Evolutionary conservation across 1,284 basidiomycete species (phyloP), one percentile per base, ranked within the genome.

Genomic region (Irpex rosettiformis): DNA sequence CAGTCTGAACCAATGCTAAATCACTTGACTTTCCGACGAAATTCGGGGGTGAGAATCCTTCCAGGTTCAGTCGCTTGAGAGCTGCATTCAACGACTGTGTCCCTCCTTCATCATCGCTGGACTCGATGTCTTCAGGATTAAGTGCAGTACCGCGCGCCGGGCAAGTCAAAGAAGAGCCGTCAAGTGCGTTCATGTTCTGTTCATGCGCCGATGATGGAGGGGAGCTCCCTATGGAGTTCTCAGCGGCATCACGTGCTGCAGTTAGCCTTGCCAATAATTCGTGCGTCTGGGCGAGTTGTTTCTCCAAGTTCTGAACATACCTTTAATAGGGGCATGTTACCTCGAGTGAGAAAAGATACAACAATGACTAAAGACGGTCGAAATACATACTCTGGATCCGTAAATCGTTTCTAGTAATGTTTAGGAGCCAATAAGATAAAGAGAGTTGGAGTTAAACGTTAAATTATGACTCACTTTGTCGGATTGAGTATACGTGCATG

Each of bases 301-400:
- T 43, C 25, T 58, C 57, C 3, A 58, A 43, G 25, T 53, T 54
- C 24, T 47, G 27, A 3, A 58, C 51, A 24, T 58, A 58, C 25
- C 57, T 57, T 27, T 21, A 8, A n/a, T 18, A 28, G 5, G 40
- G 29, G 8, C 10, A 13, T 5, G 18, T 5, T 16, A 45, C 8
- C 7, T 18, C 2, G 18, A 21, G 56, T 22, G 51, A 57, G 56
- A n/a, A 47, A 28, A 18, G 16, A 3, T n/a, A n/a, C n/a, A n/a
- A 4, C 25, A 49, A 40, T 30, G 13, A 28, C 30, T 49, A n/a
- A 43, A 7, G 30, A 28, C 21, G 3, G 51, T 24, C 24, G 16
- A 57, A 37, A 27, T 43, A 58, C 57, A 42, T 58, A 58, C 57
- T 58, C 57, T 18, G 57, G 57, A 21, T 58, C 57, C 57, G 45